Percentiles rank a stretch among this genome's conserved stretches.
Evolutionary conservation across 164 flowering plant species (phyloP).

Genomic region (Umbilicus rupestris): DNA sequence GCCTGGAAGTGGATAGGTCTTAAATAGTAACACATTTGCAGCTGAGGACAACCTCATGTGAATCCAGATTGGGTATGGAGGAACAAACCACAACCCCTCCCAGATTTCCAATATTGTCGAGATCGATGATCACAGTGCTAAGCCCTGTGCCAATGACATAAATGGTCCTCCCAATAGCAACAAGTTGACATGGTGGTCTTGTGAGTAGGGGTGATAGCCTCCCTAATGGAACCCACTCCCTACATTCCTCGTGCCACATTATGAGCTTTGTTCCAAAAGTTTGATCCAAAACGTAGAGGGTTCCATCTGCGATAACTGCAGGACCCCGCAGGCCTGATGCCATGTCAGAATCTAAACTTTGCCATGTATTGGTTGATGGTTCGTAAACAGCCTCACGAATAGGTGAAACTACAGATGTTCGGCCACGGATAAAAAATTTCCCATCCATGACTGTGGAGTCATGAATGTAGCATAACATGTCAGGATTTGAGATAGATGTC

Average conservation of each 20-base stretch:
- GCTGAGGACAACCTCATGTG: slow-evolving; percentile 41
- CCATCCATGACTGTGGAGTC: slow-evolving; percentile 60
- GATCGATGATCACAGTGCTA: slow-evolving; percentile 57
- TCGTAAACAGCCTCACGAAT: slow-evolving; percentile 37
- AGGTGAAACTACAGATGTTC: slow-evolving; percentile 27
- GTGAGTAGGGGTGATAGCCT: slow-evolving; percentile 52
- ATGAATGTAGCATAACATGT: slow-evolving; percentile 43
- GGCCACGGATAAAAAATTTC: slow-evolving; percentile 54
- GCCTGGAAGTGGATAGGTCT: neutral
- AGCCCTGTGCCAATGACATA: slow-evolving; percentile 67
- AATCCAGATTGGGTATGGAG: slow-evolving; percentile 33
- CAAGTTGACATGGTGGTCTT: slow-evolving; percentile 69
- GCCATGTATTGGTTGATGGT: slow-evolving; percentile 48
- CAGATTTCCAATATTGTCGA: slow-evolving; percentile 22
- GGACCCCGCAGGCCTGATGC: slow-evolving; percentile 71
- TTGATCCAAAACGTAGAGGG: slow-evolving; percentile 68
- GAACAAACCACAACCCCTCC: slow-evolving; percentile 48
- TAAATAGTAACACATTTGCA: slow-evolving; percentile 54
- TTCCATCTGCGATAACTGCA: slow-evolving; percentile 55
- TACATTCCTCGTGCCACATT: slow-evolving; percentile 52
- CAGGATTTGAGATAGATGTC: slow-evolving; percentile 36
- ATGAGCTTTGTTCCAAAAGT: slow-evolving; percentile 56
- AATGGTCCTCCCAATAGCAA: slow-evolving; percentile 53
- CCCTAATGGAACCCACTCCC: slow-evolving; percentile 56
- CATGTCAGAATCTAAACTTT: slow-evolving; percentile 49